Evolutionary conservation across 169 alveolate genomes (phyloP), one percentile per base, ranked within the genome.

Genomic region (Plasmodium vivax): DNA sequence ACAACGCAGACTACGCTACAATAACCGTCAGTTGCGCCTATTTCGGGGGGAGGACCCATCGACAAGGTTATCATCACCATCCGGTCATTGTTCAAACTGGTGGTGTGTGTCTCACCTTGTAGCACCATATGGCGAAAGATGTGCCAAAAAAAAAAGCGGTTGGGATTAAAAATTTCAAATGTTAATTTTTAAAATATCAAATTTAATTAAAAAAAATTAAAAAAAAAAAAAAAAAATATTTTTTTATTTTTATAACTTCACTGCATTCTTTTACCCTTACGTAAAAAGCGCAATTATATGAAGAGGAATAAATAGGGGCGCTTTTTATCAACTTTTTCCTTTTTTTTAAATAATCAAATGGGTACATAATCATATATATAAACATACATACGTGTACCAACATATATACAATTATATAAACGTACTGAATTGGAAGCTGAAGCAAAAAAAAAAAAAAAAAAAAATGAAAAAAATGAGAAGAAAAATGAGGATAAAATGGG

Each of bases 161-260:
- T 47, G 9, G 58, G n/a, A 47, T 47, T 62, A 62, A 62, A 62
- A 23, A 62, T 19, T 62, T 62, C 77, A 62, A 23, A 62, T 62
- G 10, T 62, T 62, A 62, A 62, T 19, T 62, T n/a, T 62, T 62
- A 62, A 62, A 62, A 62, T 62, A 62, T 19, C 34, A 68, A 68
- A 68, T 68, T 68, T 68, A 68, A 68, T 68, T 68, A 47, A 83
- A 83, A 83, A 83, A 83, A 77, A 3, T 83, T 80, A 43, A 19
- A 43, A 43, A 80, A 80, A 36, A 75, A 75, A 41, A 36, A 77
- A 43, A 41, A 4, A 41, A 0, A 47, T 12, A 47, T 34, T 34
- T 77, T 77, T 77, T 30, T 77, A 16, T 38, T 77, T 77, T 34
- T 77, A 77, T 77, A 38, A 30, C 38, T 77, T 23, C 51, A 77